These are phyloP conservation scores for Entomortierella parvispora DNA, from an alignment of 192 early-diverging fungal species.

Conservation along the genomic window DNA sequence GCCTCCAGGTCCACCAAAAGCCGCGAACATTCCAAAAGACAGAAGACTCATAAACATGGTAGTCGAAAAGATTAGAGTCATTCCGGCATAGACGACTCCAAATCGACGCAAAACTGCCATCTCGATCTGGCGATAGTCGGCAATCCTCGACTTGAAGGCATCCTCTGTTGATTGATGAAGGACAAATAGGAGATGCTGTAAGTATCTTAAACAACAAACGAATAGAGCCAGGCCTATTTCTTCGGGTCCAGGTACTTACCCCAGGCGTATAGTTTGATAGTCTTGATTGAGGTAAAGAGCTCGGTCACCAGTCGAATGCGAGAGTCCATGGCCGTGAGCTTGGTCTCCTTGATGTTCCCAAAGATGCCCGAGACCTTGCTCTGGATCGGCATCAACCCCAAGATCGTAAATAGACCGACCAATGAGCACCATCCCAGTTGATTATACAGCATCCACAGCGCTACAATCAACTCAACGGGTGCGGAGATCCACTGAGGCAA, in stretches of 20 bases:
- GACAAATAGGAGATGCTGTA: background rate
- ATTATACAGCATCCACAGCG: slow-evolving; percentile 29
- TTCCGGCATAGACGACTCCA: slow-evolving; percentile 26
- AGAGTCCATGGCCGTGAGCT: slow-evolving; percentile 30
- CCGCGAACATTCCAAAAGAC: slow-evolving; percentile 36
- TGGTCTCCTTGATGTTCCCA: slow-evolving; percentile 21
- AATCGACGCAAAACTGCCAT: slow-evolving; percentile 33
- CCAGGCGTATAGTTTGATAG: slow-evolving; percentile 42
- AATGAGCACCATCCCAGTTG: slow-evolving; percentile 40
- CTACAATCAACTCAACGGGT: slow-evolving; percentile 37
- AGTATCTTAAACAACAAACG: background rate
- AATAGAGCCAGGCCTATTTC: background rate
- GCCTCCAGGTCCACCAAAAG: slow-evolving; percentile 30
- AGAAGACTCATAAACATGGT: slow-evolving; percentile 46
- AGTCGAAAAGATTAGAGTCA: slow-evolving; percentile 33
- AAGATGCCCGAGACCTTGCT: slow-evolving; percentile 16
- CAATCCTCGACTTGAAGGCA: slow-evolving; percentile 22
- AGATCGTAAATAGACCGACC: slow-evolving; percentile 17
- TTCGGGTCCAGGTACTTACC: too few species aligned
- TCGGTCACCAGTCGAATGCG: slow-evolving; percentile 40
- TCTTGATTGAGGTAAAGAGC: slow-evolving; percentile 31
- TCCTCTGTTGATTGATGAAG: slow-evolving; percentile 11
- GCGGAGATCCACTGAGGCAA: slow-evolving; percentile 57
- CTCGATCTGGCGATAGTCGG: slow-evolving; percentile 24
- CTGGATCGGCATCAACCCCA: slow-evolving; percentile 33